Conservation (phyloP, 768 basidiomycete genomes). For the Lactarius hengduanensis region DNA sequence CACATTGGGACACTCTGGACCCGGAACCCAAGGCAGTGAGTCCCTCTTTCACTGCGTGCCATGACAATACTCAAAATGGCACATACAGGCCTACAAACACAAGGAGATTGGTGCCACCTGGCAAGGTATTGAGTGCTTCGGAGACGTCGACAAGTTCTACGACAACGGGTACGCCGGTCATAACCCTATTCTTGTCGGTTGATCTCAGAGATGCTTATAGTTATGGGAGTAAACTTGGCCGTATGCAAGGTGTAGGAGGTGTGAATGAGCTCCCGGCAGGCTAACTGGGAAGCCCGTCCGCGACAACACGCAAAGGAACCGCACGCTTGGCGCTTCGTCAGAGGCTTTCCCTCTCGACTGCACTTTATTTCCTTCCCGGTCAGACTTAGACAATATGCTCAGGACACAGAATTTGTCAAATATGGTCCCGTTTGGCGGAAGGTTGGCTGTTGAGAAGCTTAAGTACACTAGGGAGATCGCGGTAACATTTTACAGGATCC, state of each 20-base stretch:
- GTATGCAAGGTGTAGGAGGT: conserved; percentile 82
- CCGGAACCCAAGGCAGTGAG: too few species aligned
- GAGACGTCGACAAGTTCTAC: conserved; percentile 79
- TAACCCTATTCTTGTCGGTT: not conserved
- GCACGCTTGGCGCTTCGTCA: conserved; percentile 52
- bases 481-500: conserved; percentile 55
- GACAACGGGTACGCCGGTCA: conserved; percentile 55
- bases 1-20: too few species aligned
- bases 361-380: conserved; percentile 36
- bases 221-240: conserved; percentile 66
- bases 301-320: conserved; percentile 75
- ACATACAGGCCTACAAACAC: too few species aligned
- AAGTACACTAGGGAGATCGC: not conserved
- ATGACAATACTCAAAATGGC: too few species aligned
- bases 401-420: conserved; percentile 52
- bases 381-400: conserved; percentile 30
- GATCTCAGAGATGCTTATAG: conserved; percentile 36
- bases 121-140: conserved; percentile 63
- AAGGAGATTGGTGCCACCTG: too few species aligned
- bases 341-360: conserved; percentile 56
- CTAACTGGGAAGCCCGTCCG: conserved; percentile 60
- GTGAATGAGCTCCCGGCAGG: conserved; percentile 84
- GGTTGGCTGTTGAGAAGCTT: conserved; percentile 53
- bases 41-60: too few species aligned
- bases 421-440: conserved; percentile 71